phyloP scores from a whole-genome alignment of 192 early-diverging fungal genomes.

The Umbelopsis ramanniana region DNA sequence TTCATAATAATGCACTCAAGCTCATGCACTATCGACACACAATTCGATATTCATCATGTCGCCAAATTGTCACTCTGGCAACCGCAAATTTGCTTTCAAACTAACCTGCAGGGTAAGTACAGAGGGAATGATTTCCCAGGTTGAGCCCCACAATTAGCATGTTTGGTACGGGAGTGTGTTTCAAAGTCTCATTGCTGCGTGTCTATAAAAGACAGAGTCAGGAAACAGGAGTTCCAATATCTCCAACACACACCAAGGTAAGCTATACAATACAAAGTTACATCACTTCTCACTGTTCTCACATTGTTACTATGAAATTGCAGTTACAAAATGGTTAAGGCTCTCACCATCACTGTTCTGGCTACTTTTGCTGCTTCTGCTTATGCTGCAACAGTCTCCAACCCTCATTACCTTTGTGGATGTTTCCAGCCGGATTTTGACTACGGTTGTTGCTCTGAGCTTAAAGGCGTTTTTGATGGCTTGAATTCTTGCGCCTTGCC shows the following conservation, averaged over 20 bases:
- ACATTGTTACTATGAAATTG: background rate
- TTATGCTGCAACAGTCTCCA: background rate
- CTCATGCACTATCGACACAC: background rate
- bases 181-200: background rate
- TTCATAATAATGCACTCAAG: background rate
- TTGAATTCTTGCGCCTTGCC: background rate
- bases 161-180: background rate
- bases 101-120: background rate
- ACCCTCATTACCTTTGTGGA: background rate
- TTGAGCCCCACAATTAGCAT: background rate
- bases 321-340: conserved; percentile 14
- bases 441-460: background rate
- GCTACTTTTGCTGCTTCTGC: background rate
- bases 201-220: background rate
- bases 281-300: background rate
- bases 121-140: background rate
- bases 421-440: background rate
- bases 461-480: background rate
- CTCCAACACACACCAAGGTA: background rate
- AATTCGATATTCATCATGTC: background rate
- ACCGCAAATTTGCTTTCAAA: background rate
- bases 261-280: background rate
- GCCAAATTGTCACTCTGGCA: background rate
- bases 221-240: background rate
- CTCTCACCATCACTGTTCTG: background rate